Conservation (phyloP, 2,329 filamentous ascomycete genomes). For the Exophiala sp. region DNA sequence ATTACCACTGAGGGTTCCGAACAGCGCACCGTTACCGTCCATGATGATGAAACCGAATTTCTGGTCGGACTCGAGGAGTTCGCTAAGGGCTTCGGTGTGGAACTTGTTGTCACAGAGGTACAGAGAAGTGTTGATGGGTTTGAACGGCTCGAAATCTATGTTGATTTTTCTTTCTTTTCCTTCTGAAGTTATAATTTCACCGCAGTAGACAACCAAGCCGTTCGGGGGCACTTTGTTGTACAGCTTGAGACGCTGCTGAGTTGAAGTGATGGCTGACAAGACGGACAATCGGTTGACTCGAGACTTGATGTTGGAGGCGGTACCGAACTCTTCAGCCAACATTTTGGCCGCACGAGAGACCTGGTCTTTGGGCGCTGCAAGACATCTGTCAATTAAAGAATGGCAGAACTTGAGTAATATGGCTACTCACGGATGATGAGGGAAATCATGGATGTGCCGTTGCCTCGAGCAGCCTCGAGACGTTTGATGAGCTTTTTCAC, state of each 20-base stretch:
- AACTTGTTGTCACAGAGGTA: conserved; percentile 99
- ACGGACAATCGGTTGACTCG: conserved; percentile 98
- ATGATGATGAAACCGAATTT: conserved; percentile 99
- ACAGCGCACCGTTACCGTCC: conserved; percentile 97
- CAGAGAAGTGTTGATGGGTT: conserved; percentile 98
- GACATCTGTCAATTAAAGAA: conserved; percentile 3
- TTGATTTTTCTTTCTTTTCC: conserved; percentile 99
- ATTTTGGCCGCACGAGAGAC: conserved; percentile 95
- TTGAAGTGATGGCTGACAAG: conserved; percentile 96
- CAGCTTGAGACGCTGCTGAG: conserved; percentile 96
- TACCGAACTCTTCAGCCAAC: conserved; percentile 99
- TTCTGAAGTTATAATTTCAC: conserved; percentile 98
- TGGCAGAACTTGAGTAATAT: conserved; percentile 7
- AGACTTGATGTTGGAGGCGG: conserved; percentile 98
- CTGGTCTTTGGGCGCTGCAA: conserved; percentile 90
- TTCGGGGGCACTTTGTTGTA: conserved; percentile 99
- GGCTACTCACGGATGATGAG: conserved; percentile 83
- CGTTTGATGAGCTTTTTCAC: conserved; percentile 99
- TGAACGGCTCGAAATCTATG: conserved; percentile 99
- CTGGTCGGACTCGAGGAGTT: conserved; percentile 96
- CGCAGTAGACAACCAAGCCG: conserved; percentile 96
- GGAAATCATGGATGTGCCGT: conserved; percentile 99
- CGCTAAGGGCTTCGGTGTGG: conserved; percentile 93
- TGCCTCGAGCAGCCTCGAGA: conserved; percentile 92
- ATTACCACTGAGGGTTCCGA: conserved; percentile 94